A percentile compares a stretch with the other conserved stretches of the same genome.
Evolutionary conservation across 768 basidiomycete species (phyloP).

Genomic region (Xerocomellus amylosporus): DNA sequence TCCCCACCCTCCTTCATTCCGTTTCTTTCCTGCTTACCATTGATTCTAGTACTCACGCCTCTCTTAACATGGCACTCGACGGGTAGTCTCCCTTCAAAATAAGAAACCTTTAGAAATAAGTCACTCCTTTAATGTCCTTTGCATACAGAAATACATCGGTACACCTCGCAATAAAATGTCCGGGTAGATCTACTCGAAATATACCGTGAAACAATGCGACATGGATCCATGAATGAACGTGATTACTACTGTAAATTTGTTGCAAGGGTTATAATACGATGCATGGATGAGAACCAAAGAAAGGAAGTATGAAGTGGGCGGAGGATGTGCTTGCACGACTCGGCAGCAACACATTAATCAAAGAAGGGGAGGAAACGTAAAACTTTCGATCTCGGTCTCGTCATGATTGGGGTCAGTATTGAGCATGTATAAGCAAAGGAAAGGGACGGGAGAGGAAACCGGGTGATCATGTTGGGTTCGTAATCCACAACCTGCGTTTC

Average conservation of each 20-base stretch:
- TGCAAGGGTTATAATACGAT: slow-evolving; percentile 29
- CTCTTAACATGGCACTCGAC: neutral
- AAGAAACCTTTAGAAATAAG: slow-evolving; percentile 29
- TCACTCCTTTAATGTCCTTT: slow-evolving; percentile 37
- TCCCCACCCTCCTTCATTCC: neutral
- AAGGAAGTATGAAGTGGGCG: neutral
- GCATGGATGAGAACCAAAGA: slow-evolving; percentile 7
- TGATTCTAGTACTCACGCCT: neutral
- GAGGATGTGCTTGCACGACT: slow-evolving; percentile 9
- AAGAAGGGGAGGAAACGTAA: slow-evolving; percentile 2
- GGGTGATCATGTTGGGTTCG: slow-evolving; percentile 53
- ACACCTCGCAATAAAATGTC: slow-evolving; percentile 31
- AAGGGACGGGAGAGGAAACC: neutral
- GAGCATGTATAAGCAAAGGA: slow-evolving; percentile 12
- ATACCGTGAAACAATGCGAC: slow-evolving; percentile 35
- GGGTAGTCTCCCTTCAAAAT: neutral
- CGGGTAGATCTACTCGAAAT: slow-evolving; percentile 36
- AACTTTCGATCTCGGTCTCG: slow-evolving; percentile 8
- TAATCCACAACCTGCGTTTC: slow-evolving; percentile 69
- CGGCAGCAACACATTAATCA: slow-evolving; percentile 16
- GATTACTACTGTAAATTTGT: slow-evolving; percentile 20
- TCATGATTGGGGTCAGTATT: slow-evolving; percentile 24
- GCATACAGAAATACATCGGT: slow-evolving; percentile 37
- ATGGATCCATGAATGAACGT: slow-evolving; percentile 30
- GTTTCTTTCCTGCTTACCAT: neutral